Percentiles rank a stretch among this genome's conserved stretches.
These are phyloP conservation scores for Protea cynaroides DNA, from an alignment of 164 flowering plant genomes.

Conservation along the genomic window DNA sequence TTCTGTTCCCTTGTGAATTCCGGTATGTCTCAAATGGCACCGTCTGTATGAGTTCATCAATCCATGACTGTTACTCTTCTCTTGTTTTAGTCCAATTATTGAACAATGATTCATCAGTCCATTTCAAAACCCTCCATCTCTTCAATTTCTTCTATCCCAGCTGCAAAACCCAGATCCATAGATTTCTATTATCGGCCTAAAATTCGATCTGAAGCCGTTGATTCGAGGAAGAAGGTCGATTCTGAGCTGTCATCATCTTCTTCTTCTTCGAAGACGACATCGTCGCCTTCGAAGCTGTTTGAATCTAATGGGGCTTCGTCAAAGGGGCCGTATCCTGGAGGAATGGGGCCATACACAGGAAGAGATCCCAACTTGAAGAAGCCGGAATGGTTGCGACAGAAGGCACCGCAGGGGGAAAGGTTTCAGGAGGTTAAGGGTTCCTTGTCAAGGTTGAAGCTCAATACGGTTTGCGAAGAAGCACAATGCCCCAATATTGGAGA, in stretches of 20 bases:
- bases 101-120: constrained; percentile 22
- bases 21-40: too few relatives aligned
- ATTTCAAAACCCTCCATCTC: constrained; percentile 16
- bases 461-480: constrained; percentile 95
- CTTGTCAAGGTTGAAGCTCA: constrained; percentile 58
- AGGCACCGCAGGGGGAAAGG: constrained; percentile 75
- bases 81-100: too few relatives aligned
- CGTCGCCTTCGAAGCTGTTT: constrained; percentile 19
- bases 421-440: constrained; percentile 67
- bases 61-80: too few relatives aligned
- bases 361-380: constrained; percentile 81
- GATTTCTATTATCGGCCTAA: not conserved
- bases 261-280: not conserved
- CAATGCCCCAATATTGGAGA: constrained; percentile 97
- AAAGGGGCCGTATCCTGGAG: constrained; percentile 31
- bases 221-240: constrained; percentile 15
- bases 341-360: constrained; percentile 71
- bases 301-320: constrained; percentile 19
- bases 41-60: too few relatives aligned
- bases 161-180: constrained; percentile 11
- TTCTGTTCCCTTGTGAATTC: too few relatives aligned
- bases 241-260: not conserved
- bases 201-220: constrained; percentile 17
- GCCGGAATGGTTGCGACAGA: constrained; percentile 85
- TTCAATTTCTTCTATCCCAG: constrained; percentile 11